A percentile compares a stretch with the other conserved stretches of the same genome.
These are phyloP conservation scores for Camellia granthamiana DNA, from an alignment of 148 eudicot species.

Conservation along the genomic window DNA sequence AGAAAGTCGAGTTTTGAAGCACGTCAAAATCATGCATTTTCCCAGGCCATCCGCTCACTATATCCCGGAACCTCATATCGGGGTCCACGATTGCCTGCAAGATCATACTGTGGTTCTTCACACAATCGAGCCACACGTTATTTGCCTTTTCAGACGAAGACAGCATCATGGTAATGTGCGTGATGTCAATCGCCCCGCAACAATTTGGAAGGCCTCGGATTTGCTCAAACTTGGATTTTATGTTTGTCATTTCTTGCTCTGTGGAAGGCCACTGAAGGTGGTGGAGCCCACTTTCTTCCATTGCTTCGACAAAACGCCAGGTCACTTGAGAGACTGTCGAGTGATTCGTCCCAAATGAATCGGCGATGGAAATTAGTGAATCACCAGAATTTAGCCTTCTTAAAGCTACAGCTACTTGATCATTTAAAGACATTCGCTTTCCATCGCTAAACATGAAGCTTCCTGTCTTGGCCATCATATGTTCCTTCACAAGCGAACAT, in stretches of 20 bases:
- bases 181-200: constrained; percentile 81
- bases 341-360: constrained; percentile 64
- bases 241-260: constrained; percentile 46
- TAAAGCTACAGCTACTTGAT: constrained; percentile 82
- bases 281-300: constrained; percentile 67
- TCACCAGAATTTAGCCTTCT: constrained; percentile 85
- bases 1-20: constrained; percentile 58
- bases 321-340: constrained; percentile 88
- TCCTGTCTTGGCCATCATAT: constrained; percentile 49
- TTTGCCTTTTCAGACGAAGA: constrained; percentile 48
- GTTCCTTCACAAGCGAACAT: constrained; percentile 67
- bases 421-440: constrained; percentile 49
- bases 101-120: constrained; percentile 76
- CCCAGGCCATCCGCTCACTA: constrained; percentile 86
- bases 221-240: constrained; percentile 66
- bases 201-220: constrained; percentile 83
- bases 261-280: constrained; percentile 83
- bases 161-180: constrained; percentile 69
- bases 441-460: constrained; percentile 57
- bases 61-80: constrained; percentile 68
- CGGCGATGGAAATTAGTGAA: constrained; percentile 64
- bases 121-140: constrained; percentile 65
- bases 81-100: constrained; percentile 88
- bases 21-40: constrained; percentile 55
- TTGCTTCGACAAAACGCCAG: constrained; percentile 87